Evolutionary conservation across 768 basidiomycete species (phyloP).

Genomic region (Suillus brevipes): DNA sequence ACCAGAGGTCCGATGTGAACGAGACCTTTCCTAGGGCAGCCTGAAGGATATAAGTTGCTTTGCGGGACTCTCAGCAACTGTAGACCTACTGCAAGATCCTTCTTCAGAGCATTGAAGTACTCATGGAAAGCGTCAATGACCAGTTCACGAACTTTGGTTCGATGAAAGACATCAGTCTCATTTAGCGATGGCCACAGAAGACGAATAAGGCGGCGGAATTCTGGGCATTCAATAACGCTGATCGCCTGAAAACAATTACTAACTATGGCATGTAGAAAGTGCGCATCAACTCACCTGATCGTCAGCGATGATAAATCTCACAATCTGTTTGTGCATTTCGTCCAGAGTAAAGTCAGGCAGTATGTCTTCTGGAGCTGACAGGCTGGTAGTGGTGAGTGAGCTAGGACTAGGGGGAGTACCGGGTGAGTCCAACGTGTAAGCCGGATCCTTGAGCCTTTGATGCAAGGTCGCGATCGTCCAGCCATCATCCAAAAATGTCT

Average conservation of each 20-base stretch:
- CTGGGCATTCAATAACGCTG: not conserved
- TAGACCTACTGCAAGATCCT: conserved; percentile 2
- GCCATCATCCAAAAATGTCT: no score
- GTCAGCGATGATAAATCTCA: not conserved
- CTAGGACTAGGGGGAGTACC: no score
- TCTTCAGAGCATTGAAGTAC: conserved; percentile 1
- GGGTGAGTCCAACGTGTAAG: no score
- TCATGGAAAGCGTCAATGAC: conserved; percentile 3
- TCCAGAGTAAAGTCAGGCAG: not conserved
- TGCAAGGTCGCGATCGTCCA: no score
- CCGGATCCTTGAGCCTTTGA: no score
- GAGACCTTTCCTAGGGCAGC: conserved; percentile 9
- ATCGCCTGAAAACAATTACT: conserved; percentile 3
- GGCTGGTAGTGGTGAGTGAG: not conserved
- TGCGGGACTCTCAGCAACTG: not conserved
- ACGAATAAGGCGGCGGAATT: not conserved
- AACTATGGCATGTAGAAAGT: not conserved
- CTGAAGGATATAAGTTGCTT: not conserved
- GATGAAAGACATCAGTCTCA: conserved; percentile 13
- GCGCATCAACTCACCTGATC: not conserved
- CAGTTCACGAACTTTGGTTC: conserved; percentile 7
- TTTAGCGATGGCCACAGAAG: not conserved
- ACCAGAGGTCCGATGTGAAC: conserved; percentile 20
- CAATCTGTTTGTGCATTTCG: not conserved
- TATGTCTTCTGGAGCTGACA: not conserved